Evolutionary conservation across 2,329 filamentous ascomycete genomes (phyloP), one percentile per base, ranked within the genome.

Genomic region (Beauveria caledonica): DNA sequence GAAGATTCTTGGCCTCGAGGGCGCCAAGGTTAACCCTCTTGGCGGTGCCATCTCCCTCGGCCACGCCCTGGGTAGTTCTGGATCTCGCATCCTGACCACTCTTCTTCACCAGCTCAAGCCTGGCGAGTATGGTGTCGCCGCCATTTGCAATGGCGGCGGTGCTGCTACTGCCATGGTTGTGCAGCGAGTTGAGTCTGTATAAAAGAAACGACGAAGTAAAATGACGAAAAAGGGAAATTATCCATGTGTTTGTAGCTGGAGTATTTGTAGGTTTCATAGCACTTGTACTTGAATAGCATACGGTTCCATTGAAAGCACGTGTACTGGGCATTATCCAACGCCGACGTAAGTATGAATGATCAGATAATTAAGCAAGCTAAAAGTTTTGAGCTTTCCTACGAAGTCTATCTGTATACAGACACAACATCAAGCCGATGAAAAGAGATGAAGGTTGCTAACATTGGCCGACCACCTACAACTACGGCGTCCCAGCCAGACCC

Each of bases 141-240:
- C 92, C 3, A 97, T 99, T 63, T 97, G 94, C 78, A 99, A 99
- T 69, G 94, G 94, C 50, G 94, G 94, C 46, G 94, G 94, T 62
- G 93, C 92, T 15, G 90, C 93, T 1, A 93, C 90, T 10, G 94
- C 92, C 0, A 82, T 97, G 70, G 90, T 97, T 53, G 90, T 99
- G 59, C 92, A 97, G 76, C 86, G 86, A 67, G 81, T 93, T 66
- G 87, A 88, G 64, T 77, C 76, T 54, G 80, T 82, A 59, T 84
- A 70, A 70, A 49, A 50, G 9, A 23, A 13, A 48, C 17, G 36
- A 45, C 9, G 4, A 49, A 25, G 19, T 6, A 10, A 40, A 39
- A 9, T 5, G 5, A 23, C 7, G 13, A 25, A 40, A 27, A 36
- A 13, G 19, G 5, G 6, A 36, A 23, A 29, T 7, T 25, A 33